A percentile compares a stretch with the other conserved stretches of the same genome.
These are phyloP conservation scores for Stemphylium vesicarium DNA, from an alignment of 2,329 filamentous ascomycete species.

Conservation along the genomic window DNA sequence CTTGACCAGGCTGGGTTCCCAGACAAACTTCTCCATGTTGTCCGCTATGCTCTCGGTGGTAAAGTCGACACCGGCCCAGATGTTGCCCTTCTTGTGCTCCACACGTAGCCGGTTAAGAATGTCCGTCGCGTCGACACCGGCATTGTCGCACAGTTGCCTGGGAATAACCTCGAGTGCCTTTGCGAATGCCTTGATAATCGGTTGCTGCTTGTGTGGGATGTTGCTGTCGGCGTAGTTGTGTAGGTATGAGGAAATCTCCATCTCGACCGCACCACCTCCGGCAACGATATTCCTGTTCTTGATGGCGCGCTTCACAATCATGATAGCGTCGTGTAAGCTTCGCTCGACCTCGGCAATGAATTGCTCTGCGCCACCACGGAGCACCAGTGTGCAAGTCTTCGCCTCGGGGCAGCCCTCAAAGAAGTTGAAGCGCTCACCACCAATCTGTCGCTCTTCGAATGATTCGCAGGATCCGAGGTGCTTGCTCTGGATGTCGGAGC, in stretches of 20 bases:
- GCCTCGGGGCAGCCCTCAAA: constrained; percentile 95
- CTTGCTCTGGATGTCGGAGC: constrained; percentile 87
- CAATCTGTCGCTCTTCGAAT: constrained; percentile 97
- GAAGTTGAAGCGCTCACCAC: constrained; percentile 97
- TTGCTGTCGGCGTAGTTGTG: constrained; percentile 93
- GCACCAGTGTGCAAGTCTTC: constrained; percentile 94
- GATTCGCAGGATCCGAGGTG: constrained; percentile 88
- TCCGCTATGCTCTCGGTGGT: constrained; percentile 87
- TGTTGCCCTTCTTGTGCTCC: constrained; percentile 90
- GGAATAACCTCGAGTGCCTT: constrained; percentile 97
- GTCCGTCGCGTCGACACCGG: constrained; percentile 96
- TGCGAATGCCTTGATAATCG: constrained; percentile 96
- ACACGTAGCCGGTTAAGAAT: constrained; percentile 96
- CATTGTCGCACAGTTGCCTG: constrained; percentile 96
- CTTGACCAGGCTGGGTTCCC: constrained; percentile 97
- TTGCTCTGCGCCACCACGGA: constrained; percentile 95
- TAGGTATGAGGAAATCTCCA: constrained; percentile 94
- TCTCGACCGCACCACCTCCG: constrained; percentile 92
- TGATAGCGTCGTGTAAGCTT: constrained; percentile 97
- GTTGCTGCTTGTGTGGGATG: constrained; percentile 92
- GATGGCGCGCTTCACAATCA: constrained; percentile 99
- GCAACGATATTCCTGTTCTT: constrained; percentile 94
- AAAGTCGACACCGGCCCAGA: constrained; percentile 97
- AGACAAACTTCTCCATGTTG: constrained; percentile 95
- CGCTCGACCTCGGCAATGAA: constrained; percentile 99